Evolutionary conservation across 805 yeast genomes (phyloP), one percentile per base, ranked within the genome.

Genomic region (Komagataella pastoris): DNA sequence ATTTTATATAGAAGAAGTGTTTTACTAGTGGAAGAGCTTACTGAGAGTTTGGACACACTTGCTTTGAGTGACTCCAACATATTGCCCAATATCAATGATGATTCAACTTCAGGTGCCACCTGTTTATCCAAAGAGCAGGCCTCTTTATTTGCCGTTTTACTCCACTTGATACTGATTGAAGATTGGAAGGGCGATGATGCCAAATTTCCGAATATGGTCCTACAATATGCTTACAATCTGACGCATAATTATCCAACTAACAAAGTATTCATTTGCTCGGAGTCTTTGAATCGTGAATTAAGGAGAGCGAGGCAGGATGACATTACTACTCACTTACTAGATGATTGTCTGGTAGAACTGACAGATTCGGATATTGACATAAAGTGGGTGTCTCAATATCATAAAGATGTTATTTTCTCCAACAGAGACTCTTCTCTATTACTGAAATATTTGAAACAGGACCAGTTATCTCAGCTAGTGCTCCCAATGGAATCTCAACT

Each of bases 401-500:
- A 30, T 30, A 30, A 30, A 30, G 40, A 30, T 30, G 40, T 30
- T 30, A 30, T 30, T 14, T 14, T 30, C 12, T 30, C 40, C 40
- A 30, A 30, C 40, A 8, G 14, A 14, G 40, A 30, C 12, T 30
- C 40, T 10, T 30, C 40, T 7, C n/a, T 17, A 4, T 18, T 47
- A 8, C 17, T 23, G 4, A 47, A 47, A 17, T 47, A 24, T 7
- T 7, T 17, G 48, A 47, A 24, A 14, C 36, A 4, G 23, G 36
- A 47, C 48, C 48, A 18, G 14, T 17, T 23, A 17, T 8, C 24
- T 8, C 48, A 17, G 24, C 48, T 47, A 7, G 23, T 47, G 14
- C 24, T 60, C 2, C 43, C 44, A 7, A 18, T 53, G 19, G 52
- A 50, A 7, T 53, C 59, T 7, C 24, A 50, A 3, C 6, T 65